Conservation (phyloP, 1,284 basidiomycete genomes). For the Leccinum pachyderme region DNA sequence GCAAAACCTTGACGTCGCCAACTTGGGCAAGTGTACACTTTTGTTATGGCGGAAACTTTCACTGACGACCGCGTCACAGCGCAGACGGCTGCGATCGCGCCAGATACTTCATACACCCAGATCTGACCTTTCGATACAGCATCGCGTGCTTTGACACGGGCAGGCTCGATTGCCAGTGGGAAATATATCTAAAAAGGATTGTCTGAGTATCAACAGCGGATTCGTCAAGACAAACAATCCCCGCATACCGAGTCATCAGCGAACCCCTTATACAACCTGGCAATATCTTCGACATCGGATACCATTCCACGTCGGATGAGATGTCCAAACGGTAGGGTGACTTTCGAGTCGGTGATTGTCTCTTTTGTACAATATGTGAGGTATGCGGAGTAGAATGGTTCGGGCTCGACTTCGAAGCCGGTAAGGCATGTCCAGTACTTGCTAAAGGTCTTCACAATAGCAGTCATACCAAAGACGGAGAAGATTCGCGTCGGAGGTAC, state of each 20-base stretch:
- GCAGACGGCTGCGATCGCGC: conserved; percentile 58
- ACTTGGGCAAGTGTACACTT: conserved; percentile 46
- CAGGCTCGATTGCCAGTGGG: conserved; percentile 40
- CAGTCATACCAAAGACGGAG: conserved; percentile 61
- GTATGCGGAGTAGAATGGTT: conserved; percentile 64
- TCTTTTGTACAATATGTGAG: conserved; percentile 52
- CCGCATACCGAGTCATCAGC: conserved; percentile 55
- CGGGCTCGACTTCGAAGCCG: conserved; percentile 38
- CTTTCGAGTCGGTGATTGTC: conserved; percentile 38
- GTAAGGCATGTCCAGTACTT: conserved; percentile 53
- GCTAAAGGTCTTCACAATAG: conserved; percentile 48
- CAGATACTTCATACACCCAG: conserved; percentile 57
- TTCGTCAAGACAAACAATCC: not conserved
- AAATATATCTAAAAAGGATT: conserved; percentile 51
- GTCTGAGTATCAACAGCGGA: conserved; percentile 5
- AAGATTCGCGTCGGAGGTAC: conserved; percentile 53
- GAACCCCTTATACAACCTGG: conserved; percentile 53
- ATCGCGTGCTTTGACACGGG: conserved; percentile 49
- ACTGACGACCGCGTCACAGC: conserved; percentile 47
- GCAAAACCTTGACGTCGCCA: conserved; percentile 47
- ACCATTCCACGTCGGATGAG: conserved; percentile 40
- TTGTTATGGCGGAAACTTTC: conserved; percentile 46
- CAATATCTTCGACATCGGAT: conserved; percentile 46
- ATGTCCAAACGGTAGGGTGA: conserved; percentile 35
- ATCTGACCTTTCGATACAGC: conserved; percentile 52